A percentile compares a stretch with the other conserved stretches of the same genome.
These are phyloP conservation scores for Mucuna pruriens DNA, from an alignment of 306 rosid genomes.

Conservation along the genomic window DNA sequence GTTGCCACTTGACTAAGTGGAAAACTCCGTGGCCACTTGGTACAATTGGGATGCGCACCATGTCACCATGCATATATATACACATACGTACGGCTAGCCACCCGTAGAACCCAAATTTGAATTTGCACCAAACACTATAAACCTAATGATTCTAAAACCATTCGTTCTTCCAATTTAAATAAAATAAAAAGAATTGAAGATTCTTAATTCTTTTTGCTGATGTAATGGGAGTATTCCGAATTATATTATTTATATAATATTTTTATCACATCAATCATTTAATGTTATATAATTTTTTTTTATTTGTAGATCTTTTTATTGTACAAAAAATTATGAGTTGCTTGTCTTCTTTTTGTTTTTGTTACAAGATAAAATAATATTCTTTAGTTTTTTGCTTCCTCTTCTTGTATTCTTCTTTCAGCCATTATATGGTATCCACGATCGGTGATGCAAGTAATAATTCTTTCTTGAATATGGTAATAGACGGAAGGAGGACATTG, in stretches of 20 bases:
- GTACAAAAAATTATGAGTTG: not conserved
- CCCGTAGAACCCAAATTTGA: constrained; percentile 27
- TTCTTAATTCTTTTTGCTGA: not conserved
- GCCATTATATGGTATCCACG: not conserved
- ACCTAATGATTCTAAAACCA: constrained; percentile 23
- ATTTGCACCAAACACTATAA: constrained; percentile 27
- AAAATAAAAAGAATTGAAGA: not conserved
- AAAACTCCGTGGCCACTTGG: constrained; percentile 35
- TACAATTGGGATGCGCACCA: constrained; percentile 27
- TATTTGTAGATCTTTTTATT: not conserved
- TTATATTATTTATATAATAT: not conserved
- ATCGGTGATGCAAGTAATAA: not conserved
- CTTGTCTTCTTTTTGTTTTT: not conserved
- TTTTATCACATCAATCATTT: not conserved
- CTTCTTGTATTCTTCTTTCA: constrained; percentile 9
- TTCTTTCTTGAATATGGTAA: not conserved
- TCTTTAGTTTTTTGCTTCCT: not conserved
- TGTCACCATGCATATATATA: constrained; percentile 37
- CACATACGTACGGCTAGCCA: constrained; percentile 25
- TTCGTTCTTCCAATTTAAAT: not conserved
- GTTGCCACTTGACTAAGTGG: constrained; percentile 38
- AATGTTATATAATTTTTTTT: not conserved
- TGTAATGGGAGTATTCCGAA: not conserved
- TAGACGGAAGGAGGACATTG: not conserved
- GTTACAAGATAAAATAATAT: not conserved